Evolutionary conservation across 768 basidiomycete species (phyloP).

Genomic region (Serendipita sp.): DNA sequence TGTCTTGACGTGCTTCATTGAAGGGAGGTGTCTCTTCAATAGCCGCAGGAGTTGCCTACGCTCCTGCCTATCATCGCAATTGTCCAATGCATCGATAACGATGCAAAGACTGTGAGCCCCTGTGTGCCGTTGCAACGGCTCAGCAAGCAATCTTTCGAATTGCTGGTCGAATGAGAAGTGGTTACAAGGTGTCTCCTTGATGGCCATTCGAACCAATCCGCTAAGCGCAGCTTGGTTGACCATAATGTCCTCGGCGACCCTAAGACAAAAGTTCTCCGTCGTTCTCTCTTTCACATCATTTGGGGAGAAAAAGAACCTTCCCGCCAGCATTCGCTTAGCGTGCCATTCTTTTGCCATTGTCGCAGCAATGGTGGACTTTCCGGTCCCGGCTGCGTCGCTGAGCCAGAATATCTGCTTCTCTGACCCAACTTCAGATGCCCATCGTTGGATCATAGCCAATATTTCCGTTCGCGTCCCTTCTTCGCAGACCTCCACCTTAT

Average conservation of each 20-base stretch:
- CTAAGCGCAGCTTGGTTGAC: background rate
- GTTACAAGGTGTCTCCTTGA: background rate
- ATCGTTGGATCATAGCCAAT: background rate
- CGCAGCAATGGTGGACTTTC: background rate
- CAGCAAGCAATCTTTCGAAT: background rate
- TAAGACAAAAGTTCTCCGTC: background rate
- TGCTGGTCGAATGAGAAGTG: background rate
- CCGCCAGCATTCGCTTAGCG: too few relatives aligned
- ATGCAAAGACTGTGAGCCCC: background rate
- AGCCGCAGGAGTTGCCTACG: background rate
- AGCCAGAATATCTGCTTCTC: constrained; percentile 1
- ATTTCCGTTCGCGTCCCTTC: background rate
- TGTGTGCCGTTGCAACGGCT: background rate
- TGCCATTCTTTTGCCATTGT: background rate
- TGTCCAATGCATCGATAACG: background rate
- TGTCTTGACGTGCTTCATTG: background rate
- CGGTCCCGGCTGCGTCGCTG: background rate
- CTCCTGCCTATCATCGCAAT: background rate
- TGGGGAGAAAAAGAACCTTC: constrained; percentile 1
- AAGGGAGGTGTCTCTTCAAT: background rate
- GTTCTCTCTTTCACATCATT: background rate
- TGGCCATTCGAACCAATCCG: background rate
- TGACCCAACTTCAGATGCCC: background rate
- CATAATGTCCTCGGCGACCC: background rate
- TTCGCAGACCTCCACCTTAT: background rate